Conservation (phyloP, 805 yeast species). For the Jamesozyma piceae region DNA sequence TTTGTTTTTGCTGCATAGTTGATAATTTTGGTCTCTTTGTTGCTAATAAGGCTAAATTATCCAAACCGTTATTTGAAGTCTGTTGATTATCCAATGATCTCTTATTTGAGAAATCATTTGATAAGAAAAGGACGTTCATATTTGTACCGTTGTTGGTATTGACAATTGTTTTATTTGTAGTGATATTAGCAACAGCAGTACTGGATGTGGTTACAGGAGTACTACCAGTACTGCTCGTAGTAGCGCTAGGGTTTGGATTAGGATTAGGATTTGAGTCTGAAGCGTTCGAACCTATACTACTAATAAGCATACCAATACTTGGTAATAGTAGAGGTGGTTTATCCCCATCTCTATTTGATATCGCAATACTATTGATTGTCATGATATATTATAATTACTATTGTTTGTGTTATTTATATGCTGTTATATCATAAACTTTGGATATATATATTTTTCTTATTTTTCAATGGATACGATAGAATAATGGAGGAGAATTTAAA, state of each 20-base stretch:
- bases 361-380: conserved; percentile 14
- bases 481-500: no score
- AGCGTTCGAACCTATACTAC: neutral
- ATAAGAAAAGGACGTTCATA: neutral
- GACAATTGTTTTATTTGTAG: neutral
- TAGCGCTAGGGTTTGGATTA: neutral
- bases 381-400: no score
- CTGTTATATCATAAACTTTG: no score
- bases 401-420: no score
- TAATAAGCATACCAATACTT: conserved; percentile 5
- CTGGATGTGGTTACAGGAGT: neutral
- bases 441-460: no score
- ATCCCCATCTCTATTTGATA: conserved; percentile 19
- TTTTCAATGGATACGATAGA: no score
- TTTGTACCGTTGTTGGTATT: neutral
- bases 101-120: neutral
- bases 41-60: conserved; percentile 17
- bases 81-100: conserved; percentile 1
- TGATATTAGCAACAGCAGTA: neutral
- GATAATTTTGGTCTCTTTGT: conserved; percentile 15
- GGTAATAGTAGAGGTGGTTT: conserved; percentile 29
- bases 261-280: neutral
- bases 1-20: no score
- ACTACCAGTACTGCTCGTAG: neutral
- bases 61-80: conserved; percentile 6